Percentiles rank a stretch among this genome's conserved stretches.
Conservation (phyloP, 495 filamentous ascomycete species). For the Ramalina peruviana region DNA sequence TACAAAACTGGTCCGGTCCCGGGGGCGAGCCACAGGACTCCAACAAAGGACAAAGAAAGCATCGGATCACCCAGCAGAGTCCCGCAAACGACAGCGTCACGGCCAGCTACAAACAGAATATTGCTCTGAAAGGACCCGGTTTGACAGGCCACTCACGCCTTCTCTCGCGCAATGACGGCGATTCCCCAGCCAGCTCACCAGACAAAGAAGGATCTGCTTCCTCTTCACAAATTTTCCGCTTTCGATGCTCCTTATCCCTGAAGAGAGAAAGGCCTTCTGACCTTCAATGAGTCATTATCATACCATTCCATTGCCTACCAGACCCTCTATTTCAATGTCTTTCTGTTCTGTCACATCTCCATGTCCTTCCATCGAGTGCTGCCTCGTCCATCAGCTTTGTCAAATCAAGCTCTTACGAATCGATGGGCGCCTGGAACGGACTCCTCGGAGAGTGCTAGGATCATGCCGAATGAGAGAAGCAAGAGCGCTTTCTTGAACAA, state of each 20-base stretch:
- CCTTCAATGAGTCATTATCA: conserved; percentile 11
- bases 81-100: conserved; percentile 10
- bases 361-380: conserved; percentile 47
- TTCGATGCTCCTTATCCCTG: conserved; percentile 13
- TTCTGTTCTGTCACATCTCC: conserved; percentile 18
- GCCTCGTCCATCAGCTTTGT: conserved; percentile 33
- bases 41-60: conserved; percentile 21
- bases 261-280: conserved; percentile 8
- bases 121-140: background rate
- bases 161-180: conserved; percentile 4
- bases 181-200: background rate
- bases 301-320: conserved; percentile 3
- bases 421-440: conserved; percentile 19
- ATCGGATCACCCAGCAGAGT: conserved; percentile 1
- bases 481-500: conserved; percentile 13
- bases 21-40: conserved; percentile 8
- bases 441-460: conserved; percentile 35
- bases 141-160: conserved; percentile 5
- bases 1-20: conserved; percentile 13
- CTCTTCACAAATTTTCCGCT: conserved; percentile 8
- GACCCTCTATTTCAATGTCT: conserved; percentile 11
- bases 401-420: conserved; percentile 27
- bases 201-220: conserved; percentile 12
- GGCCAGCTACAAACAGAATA: conserved; percentile 6
- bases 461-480: conserved; percentile 31